Base-by-base conservation (phyloP, 768 basidiomycete species). In the Mycena pura region DNA sequence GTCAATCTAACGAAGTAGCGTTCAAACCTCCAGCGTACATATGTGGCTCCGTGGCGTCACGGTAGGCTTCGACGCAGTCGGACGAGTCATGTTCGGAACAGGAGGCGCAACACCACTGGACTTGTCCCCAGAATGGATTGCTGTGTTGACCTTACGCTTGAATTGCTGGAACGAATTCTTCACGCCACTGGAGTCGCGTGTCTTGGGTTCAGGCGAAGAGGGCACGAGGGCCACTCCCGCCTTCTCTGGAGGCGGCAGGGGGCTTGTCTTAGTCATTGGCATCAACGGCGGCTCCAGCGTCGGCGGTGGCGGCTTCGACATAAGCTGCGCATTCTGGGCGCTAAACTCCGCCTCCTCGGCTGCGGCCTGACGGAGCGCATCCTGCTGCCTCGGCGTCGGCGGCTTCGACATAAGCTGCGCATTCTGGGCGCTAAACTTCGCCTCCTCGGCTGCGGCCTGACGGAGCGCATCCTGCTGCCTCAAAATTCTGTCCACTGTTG, bases 401-500 rank as follows among this genome's bases (percentile, higher is more conserved):
- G 69, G 68, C 52, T 67, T 65, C 17, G 77, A 72, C 38, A 74
- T 65, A 17, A 76, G 68, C 3, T 62, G 57, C 32, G 68, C 73
- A 58, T 69, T 76, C 54, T 74, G 71, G 56, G 65, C 77, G 70
- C 59, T 78, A 71, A 72, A 69, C 70, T 78, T 75, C 11, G 75
- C 78, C 55, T 81, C 80, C 68, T 89, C 84, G 0, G 84, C 80
- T 4, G 62, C 67, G 11, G 84, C 81, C 57, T 84, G 77, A 19
- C 82, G 77, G 43, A 92, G 87, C 14, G 86, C 87, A 68, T 84
- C 84, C 68, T 96, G 93, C 64, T 92, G 90, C 57, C 89, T 88
- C 57, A 98, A 77, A 59, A 99, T 96, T 31, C 95, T 84, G 69
- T 97, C 96, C 52, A 98, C 96, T 93, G 56, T 2, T 27, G 22